Evolutionary conservation across 306 rosid genomes (phyloP).

Genomic region (Lathyrus aphaca): DNA sequence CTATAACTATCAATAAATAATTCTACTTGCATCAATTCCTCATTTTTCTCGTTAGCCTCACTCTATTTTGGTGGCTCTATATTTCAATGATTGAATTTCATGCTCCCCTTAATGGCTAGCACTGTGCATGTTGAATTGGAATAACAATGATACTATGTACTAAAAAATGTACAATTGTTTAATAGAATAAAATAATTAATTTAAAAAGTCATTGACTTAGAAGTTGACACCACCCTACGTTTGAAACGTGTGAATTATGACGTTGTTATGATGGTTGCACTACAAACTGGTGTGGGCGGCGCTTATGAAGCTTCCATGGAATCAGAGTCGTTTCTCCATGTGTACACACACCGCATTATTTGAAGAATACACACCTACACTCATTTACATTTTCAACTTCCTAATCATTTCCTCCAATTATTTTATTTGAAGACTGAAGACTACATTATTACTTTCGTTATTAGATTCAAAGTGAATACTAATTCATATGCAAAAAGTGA

Average conservation of each 20-base stretch:
- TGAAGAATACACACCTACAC: background rate
- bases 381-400: constrained; percentile 3
- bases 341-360: background rate
- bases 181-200: background rate
- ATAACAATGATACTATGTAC: background rate
- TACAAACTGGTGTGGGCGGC: constrained; percentile 14
- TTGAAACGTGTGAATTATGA: background rate
- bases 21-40: too few species aligned
- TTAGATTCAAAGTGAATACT: too few species aligned
- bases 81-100: background rate
- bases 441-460: background rate
- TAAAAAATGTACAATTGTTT: background rate
- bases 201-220: background rate
- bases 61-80: background rate
- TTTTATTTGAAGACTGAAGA: background rate
- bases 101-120: too few species aligned
- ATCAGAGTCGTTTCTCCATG: constrained; percentile 13
- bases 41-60: background rate
- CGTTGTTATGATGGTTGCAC: background rate
- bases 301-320: constrained; percentile 23
- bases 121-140: constrained; percentile 6
- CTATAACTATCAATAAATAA: too few species aligned
- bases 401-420: constrained; percentile 21
- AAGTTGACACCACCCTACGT: background rate
- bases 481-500: too few species aligned